Conservation (phyloP, 225 moss, liverwort and hornwort species). For the Bryum argenteum region DNA sequence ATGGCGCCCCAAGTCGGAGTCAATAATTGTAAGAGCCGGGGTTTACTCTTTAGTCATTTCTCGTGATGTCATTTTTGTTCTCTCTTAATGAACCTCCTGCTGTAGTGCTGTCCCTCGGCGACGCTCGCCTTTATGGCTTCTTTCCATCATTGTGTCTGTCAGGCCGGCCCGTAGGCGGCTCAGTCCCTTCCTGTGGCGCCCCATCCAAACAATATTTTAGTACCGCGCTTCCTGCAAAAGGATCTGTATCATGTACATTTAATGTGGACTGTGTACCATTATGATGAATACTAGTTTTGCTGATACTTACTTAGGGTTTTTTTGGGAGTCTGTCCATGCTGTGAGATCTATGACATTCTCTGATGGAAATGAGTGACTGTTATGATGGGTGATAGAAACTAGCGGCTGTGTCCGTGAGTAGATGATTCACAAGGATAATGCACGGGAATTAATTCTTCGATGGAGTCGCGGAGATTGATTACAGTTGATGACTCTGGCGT, state of each 20-base stretch:
- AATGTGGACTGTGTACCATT: constrained; percentile 10
- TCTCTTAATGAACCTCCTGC: constrained; percentile 33
- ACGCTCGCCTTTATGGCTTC: constrained; percentile 37
- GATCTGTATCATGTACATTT: constrained; percentile 22
- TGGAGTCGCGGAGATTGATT: constrained; percentile 22
- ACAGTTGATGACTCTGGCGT: constrained; percentile 28
- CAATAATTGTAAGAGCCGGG: constrained; percentile 52
- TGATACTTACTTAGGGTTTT: constrained; percentile 13
- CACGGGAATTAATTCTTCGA: constrained; percentile 21
- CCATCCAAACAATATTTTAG: constrained; percentile 22
- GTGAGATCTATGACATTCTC: constrained; percentile 2
- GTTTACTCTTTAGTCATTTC: constrained; percentile 42
- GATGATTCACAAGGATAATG: constrained; percentile 27
- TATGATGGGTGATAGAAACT: constrained; percentile 19
- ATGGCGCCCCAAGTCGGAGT: constrained; percentile 32
- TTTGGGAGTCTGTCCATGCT: constrained; percentile 16
- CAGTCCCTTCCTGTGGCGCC: constrained; percentile 8
- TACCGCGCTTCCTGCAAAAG: constrained; percentile 17
- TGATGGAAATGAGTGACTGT: constrained; percentile 21
- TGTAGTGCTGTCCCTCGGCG: constrained; percentile 33
- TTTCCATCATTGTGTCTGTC: constrained; percentile 51
- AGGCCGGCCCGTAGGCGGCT: constrained; percentile 34
- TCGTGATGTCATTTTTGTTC: constrained; percentile 32
- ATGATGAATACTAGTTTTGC: constrained; percentile 16
- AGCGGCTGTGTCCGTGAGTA: constrained; percentile 32